Evolutionary conservation across 768 basidiomycete species (phyloP).

Genomic region (Collybia sordida): DNA sequence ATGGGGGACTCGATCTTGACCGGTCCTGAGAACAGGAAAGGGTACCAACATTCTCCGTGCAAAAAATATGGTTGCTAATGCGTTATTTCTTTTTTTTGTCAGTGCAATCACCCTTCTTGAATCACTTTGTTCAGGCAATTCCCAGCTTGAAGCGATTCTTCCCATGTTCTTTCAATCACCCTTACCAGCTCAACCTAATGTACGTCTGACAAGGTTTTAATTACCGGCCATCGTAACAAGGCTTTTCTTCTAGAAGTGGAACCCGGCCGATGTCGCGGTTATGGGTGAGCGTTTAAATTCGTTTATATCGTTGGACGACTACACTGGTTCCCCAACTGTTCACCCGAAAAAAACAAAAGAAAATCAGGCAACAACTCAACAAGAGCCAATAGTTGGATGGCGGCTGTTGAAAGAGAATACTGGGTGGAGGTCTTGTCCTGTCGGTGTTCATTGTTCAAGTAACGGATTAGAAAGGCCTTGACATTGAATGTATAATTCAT

Average conservation of each 20-base stretch:
- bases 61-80: no score
- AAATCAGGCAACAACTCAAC: no score
- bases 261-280: constrained; percentile 42
- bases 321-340: no score
- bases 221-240: background rate
- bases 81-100: background rate
- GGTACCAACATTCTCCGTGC: constrained; percentile 25
- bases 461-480: background rate
- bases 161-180: constrained; percentile 18
- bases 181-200: constrained; percentile 12
- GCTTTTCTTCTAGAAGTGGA: constrained; percentile 44
- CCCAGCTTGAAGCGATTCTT: constrained; percentile 29
- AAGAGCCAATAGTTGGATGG: constrained; percentile 49
- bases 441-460: constrained; percentile 50
- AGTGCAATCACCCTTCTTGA: constrained; percentile 35
- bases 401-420: constrained; percentile 37
- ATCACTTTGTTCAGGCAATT: constrained; percentile 35
- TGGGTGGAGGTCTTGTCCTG: constrained; percentile 66
- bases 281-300: constrained; percentile 56
- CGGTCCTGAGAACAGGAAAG: constrained; percentile 18
- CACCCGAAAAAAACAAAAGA: no score
- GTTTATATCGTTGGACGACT: constrained; percentile 24
- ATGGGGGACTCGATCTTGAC: constrained; percentile 38
- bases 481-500: no score
- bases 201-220: constrained; percentile 14